Evolutionary conservation across 305 asterid species (phyloP).

Genomic region (Caryopteris hybrid): DNA sequence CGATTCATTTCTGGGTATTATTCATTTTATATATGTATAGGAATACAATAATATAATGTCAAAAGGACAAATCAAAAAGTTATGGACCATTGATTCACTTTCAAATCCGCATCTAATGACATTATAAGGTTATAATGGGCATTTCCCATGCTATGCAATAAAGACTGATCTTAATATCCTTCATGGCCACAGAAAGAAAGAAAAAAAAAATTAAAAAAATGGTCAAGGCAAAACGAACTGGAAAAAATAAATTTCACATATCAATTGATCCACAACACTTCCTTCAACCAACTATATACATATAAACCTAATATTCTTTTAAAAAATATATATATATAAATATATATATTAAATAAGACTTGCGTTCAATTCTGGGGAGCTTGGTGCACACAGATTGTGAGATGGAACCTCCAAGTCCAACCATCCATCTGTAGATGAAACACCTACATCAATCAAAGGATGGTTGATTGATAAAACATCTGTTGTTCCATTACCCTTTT

Average conservation of each 20-base stretch:
- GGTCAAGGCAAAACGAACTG: too few relatives aligned
- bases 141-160: too few relatives aligned
- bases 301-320: not conserved
- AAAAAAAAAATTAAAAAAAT: too few relatives aligned
- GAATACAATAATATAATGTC: too few relatives aligned
- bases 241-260: not conserved
- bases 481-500: conserved; percentile 18
- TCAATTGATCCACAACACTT: not conserved
- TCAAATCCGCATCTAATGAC: too few relatives aligned
- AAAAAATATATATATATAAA: not conserved
- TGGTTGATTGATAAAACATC: conserved; percentile 13
- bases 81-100: too few relatives aligned
- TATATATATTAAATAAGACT: conserved; percentile 58
- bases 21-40: too few relatives aligned
- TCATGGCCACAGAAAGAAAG: too few relatives aligned
- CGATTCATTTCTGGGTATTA: too few relatives aligned
- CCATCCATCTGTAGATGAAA: conserved; percentile 25
- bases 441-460: conserved; percentile 42
- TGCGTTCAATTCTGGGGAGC: conserved; percentile 28
- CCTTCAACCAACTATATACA: conserved; percentile 2
- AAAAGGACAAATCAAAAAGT: too few relatives aligned
- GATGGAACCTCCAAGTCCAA: conserved; percentile 24
- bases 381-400: conserved; percentile 15
- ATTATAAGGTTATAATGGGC: not conserved
- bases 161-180: too few relatives aligned